phyloP scores from a whole-genome alignment of 352 stramenopile genomes.

The Globisporangium iwayamae region DNA sequence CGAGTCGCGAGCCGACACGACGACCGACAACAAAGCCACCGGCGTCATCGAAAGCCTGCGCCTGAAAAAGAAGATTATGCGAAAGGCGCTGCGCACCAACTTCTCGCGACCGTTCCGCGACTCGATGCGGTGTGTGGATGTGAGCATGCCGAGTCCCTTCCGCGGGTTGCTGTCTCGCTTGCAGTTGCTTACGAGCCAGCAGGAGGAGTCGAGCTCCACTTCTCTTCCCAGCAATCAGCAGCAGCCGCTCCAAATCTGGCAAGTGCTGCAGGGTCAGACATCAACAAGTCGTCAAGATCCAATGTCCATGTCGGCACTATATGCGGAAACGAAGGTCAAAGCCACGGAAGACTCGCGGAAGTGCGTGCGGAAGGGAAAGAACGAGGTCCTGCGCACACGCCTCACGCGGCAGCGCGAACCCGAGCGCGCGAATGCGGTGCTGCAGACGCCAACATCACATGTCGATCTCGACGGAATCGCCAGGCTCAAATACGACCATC shows the following conservation, averaged over 20 bases:
- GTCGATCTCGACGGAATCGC: constrained; percentile 20
- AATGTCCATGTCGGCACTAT: constrained; percentile 18
- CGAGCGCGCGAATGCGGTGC: constrained; percentile 14
- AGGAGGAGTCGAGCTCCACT: background rate
- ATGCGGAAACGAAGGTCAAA: constrained; percentile 7
- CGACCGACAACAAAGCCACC: background rate
- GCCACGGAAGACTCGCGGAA: constrained; percentile 17
- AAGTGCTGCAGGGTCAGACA: constrained; percentile 30
- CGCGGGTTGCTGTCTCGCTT: constrained; percentile 29
- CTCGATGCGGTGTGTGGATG: constrained; percentile 46
- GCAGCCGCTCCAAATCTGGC: constrained; percentile 27
- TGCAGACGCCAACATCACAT: constrained; percentile 23
- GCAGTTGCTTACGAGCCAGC: constrained; percentile 19
- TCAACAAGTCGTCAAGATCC: constrained; percentile 16
- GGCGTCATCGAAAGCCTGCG: constrained; percentile 14
- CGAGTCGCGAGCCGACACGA: constrained; percentile 15
- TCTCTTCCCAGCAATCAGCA: background rate
- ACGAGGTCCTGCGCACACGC: constrained; percentile 30
- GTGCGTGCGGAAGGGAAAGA: constrained; percentile 28
- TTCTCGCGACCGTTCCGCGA: constrained; percentile 53
- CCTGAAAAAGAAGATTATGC: constrained; percentile 24
- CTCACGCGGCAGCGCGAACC: constrained; percentile 31
- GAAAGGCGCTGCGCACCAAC: constrained; percentile 39
- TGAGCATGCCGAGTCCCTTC: constrained; percentile 37
- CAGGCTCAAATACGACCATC: constrained; percentile 26